These are phyloP conservation scores for Solanum bulbocastanum DNA, from an alignment of 257 asterid genomes.

Conservation along the genomic window DNA sequence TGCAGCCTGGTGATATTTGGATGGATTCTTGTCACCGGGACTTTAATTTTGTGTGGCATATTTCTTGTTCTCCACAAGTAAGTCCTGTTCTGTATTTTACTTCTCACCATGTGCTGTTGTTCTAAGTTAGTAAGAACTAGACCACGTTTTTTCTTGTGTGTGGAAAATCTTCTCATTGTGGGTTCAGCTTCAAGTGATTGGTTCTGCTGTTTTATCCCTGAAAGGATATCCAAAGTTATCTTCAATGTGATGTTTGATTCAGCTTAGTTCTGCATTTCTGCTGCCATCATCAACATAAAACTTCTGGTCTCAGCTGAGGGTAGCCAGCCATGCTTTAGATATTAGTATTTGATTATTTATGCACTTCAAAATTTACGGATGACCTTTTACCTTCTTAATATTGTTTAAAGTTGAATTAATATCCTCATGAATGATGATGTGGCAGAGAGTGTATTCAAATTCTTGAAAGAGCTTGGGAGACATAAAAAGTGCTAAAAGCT, in stretches of 20 bases:
- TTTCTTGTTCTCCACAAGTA: slow-evolving; percentile 90
- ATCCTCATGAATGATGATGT: not conserved
- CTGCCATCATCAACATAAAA: not conserved
- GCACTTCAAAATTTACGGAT: too few species aligned
- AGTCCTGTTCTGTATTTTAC: not conserved
- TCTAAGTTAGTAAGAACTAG: not conserved
- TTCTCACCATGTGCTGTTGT: not conserved
- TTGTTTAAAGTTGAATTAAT: not conserved
- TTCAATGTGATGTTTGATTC: not conserved
- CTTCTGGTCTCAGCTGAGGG: not conserved
- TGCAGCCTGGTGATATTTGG: slow-evolving; percentile 78
- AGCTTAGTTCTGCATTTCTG: not conserved
- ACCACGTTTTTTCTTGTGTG: not conserved
- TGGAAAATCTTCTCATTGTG: not conserved
- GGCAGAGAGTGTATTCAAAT: not conserved
- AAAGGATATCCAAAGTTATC: not conserved
- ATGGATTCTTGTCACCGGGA: slow-evolving; percentile 86
- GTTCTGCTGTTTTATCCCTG: not conserved
- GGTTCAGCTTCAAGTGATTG: not conserved
- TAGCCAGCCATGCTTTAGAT: not conserved
- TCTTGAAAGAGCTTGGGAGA: not conserved
- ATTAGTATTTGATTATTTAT: not conserved
- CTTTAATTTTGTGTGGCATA: slow-evolving; percentile 74
- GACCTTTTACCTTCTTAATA: not conserved
- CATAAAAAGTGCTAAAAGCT: not conserved